These are phyloP conservation scores for Ceratocystis destructans DNA, from an alignment of 2,329 filamentous ascomycete genomes.

Conservation along the genomic window DNA sequence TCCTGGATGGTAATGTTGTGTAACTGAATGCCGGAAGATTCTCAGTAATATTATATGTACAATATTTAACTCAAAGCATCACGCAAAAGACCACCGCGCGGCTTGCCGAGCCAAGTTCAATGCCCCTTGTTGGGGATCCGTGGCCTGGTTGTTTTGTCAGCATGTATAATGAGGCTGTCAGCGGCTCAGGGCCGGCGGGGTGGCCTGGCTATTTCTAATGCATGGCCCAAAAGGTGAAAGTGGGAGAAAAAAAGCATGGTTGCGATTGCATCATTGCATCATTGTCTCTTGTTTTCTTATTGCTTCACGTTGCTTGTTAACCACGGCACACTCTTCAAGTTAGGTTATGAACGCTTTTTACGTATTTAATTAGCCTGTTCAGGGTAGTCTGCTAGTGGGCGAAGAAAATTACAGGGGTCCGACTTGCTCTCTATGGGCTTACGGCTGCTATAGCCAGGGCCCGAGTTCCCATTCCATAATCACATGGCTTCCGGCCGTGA, in stretches of 20 bases:
- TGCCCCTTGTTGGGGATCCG: neutral
- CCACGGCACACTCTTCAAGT: neutral
- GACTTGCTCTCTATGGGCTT: neutral
- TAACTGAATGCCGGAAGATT: neutral
- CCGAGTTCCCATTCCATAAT: neutral
- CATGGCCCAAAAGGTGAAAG: neutral
- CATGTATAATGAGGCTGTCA: slow-evolving; percentile 1
- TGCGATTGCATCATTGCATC: too few relatives aligned
- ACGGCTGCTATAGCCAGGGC: neutral
- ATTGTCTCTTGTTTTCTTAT: too few relatives aligned
- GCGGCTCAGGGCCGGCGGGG: neutral
- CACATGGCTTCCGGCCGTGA: neutral
- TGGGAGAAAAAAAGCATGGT: neutral
- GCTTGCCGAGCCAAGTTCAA: neutral
- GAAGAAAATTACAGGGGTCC: neutral
- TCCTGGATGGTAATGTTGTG: neutral
- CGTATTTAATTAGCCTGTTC: neutral
- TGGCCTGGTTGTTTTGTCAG: neutral
- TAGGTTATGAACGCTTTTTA: neutral
- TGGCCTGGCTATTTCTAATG: neutral
- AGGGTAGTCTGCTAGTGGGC: neutral
- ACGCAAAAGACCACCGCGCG: neutral
- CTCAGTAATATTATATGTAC: neutral
- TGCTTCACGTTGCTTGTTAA: too few relatives aligned
- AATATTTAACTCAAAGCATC: neutral